These are phyloP conservation scores for Purshia tridentata DNA, from an alignment of 306 rosid species.

Conservation along the genomic window DNA sequence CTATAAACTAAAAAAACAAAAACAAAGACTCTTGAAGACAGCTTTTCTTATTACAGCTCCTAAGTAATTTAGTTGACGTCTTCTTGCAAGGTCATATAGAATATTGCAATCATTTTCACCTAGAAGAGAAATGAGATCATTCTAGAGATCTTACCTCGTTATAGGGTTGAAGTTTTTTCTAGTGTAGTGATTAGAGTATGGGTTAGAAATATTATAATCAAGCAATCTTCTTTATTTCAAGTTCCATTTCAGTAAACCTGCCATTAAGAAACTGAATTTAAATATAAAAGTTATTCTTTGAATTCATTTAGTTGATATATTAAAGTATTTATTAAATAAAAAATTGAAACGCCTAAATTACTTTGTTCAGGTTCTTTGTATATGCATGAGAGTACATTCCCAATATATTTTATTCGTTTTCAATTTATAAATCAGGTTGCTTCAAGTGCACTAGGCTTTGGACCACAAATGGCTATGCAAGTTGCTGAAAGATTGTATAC, in stretches of 20 bases:
- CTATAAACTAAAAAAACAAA: not conserved
- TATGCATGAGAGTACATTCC: slow-evolving; percentile 15
- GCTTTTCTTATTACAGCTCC: not conserved
- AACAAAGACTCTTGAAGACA: not conserved
- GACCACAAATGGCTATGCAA: slow-evolving; percentile 97
- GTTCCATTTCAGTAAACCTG: not conserved
- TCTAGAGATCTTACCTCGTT: not conserved
- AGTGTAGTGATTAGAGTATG: not conserved
- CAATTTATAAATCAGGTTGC: slow-evolving; percentile 62
- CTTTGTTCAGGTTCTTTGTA: slow-evolving; percentile 13
- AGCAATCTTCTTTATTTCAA: not conserved
- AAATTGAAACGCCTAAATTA: slow-evolving; percentile 1
- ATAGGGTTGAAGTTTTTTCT: not conserved
- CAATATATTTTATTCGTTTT: not conserved
- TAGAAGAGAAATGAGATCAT: not conserved
- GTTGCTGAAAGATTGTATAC: slow-evolving; percentile 92
- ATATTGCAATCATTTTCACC: not conserved
- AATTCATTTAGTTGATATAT: not conserved
- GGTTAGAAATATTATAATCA: not conserved
- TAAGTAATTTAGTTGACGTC: not conserved
- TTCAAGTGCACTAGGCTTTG: slow-evolving; percentile 92
- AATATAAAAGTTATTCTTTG: not conserved
- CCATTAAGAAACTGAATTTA: not conserved
- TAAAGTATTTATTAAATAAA: not conserved
- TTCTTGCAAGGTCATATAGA: not conserved